These are phyloP conservation scores for Cyclotella atomus DNA, from an alignment of 108 stramenopile genomes.

Conservation along the genomic window DNA sequence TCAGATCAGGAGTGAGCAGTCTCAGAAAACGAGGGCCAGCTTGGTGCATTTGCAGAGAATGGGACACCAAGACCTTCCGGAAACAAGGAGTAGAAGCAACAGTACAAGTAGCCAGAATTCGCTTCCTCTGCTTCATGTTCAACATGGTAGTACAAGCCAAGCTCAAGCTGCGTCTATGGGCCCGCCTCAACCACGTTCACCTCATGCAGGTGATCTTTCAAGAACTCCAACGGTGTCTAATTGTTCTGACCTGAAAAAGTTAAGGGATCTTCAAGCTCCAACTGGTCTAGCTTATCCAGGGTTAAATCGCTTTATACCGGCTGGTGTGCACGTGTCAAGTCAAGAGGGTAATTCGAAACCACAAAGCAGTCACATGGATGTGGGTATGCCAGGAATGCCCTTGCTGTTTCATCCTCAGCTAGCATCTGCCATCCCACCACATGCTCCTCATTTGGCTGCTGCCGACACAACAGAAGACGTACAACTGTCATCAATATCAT, in stretches of 20 bases:
- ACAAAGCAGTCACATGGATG: too few relatives aligned
- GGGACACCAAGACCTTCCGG: constrained; percentile 3
- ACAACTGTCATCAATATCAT: background rate
- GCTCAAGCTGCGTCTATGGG: too few relatives aligned
- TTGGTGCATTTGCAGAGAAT: constrained; percentile 34
- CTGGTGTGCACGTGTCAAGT: background rate
- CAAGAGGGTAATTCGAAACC: too few relatives aligned
- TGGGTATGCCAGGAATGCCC: constrained; percentile 6
- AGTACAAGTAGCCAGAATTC: background rate
- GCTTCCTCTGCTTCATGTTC: constrained; percentile 9
- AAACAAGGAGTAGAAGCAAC: background rate
- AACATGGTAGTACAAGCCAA: constrained; percentile 5
- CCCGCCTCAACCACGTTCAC: background rate
- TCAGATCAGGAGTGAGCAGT: constrained; percentile 23
- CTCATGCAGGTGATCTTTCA: background rate
- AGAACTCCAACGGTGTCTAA: background rate
- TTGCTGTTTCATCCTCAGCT: constrained; percentile 37
- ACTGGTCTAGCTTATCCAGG: too few relatives aligned
- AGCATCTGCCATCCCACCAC: constrained; percentile 11
- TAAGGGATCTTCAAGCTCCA: background rate
- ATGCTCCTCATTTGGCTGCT: constrained; percentile 23
- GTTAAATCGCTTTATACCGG: background rate
- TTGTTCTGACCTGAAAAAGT: constrained; percentile 9
- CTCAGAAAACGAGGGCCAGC: constrained; percentile 22
- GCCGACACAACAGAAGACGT: background rate